Conservation (phyloP, 2,329 filamentous ascomycete genomes). For the Ramichloridium luteum region DNA sequence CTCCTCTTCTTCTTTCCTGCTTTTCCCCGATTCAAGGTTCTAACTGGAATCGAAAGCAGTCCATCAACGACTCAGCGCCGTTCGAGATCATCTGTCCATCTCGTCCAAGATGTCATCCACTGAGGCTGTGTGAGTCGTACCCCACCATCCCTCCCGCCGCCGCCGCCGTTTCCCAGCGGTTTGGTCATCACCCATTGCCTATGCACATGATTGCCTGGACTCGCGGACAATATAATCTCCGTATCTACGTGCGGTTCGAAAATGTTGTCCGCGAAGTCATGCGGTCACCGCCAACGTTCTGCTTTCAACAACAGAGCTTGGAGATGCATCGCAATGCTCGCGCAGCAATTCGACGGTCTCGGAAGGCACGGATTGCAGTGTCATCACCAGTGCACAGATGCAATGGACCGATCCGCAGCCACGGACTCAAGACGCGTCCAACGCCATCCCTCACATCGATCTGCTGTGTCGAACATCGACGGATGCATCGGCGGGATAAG, state of each 20-base stretch:
- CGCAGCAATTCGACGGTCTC: too few species aligned
- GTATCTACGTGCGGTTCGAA: slow-evolving; percentile 2
- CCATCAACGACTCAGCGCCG: background rate
- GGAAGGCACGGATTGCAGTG: too few species aligned
- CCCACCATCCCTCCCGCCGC: slow-evolving; percentile 2
- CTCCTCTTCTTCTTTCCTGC: slow-evolving; percentile 1
- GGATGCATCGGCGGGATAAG: too few species aligned
- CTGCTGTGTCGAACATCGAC: too few species aligned
- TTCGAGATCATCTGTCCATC: slow-evolving; percentile 4
- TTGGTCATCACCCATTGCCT: too few species aligned
- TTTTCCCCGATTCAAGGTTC: too few species aligned
- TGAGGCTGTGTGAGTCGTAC: slow-evolving; percentile 14
- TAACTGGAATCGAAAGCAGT: background rate
- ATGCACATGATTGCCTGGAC: slow-evolving; percentile 7
- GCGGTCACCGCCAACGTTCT: background rate
- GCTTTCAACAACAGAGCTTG: background rate
- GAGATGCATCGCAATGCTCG: too few species aligned
- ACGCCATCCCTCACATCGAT: too few species aligned
- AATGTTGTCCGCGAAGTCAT: slow-evolving; percentile 5
- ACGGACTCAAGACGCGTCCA: background rate
- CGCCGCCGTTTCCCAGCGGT: slow-evolving; percentile 5
- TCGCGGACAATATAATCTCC: slow-evolving; percentile 5
- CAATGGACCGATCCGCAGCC: background rate
- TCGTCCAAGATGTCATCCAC: slow-evolving; percentile 11
- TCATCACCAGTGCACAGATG: too few species aligned